Percentiles rank a stretch among this genome's conserved stretches.
Conservation (phyloP, 2,329 filamentous ascomycete species). For the Ambrosiella cleistominuta region DNA sequence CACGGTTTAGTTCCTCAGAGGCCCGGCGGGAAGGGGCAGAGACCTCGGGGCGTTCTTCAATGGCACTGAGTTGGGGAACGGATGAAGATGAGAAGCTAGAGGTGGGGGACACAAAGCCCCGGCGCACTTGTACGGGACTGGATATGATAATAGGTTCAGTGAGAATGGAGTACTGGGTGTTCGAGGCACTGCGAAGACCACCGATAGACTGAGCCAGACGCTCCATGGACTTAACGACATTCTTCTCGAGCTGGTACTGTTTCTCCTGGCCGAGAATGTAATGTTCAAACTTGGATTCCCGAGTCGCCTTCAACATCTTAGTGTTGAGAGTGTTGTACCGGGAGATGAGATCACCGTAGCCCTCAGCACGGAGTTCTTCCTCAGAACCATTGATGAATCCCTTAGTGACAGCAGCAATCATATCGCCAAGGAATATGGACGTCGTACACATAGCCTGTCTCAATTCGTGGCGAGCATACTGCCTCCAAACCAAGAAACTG, state of each 20-base stretch:
- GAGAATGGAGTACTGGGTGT: conserved; percentile 73
- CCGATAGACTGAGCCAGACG: conserved; percentile 75
- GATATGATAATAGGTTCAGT: conserved; percentile 30
- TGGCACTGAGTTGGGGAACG: conserved; percentile 17
- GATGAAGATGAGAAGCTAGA: conserved; percentile 13
- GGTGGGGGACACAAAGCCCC: conserved; percentile 7
- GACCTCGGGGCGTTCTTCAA: conserved; percentile 5
- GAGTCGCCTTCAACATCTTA: conserved; percentile 57
- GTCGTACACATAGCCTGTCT: conserved; percentile 47
- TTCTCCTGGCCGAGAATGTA: conserved; percentile 64
- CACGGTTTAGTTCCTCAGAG: conserved; percentile 9
- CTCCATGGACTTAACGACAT: conserved; percentile 69
- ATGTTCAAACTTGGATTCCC: conserved; percentile 79
- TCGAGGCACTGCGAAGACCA: conserved; percentile 73
- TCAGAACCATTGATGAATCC: conserved; percentile 74
- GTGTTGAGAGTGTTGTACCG: conserved; percentile 18
- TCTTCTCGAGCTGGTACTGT: conserved; percentile 62
- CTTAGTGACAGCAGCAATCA: conserved; percentile 63
- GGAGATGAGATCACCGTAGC: conserved; percentile 29
- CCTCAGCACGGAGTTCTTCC: conserved; percentile 50
- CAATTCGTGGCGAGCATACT: conserved; percentile 57
- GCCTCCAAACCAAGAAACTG: conserved; percentile 61
- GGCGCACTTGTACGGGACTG: not conserved
- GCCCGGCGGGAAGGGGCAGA: conserved; percentile 2
- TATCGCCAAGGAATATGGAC: conserved; percentile 60